Evolutionary conservation across 2,329 filamentous ascomycete genomes (phyloP), one percentile per base, ranked within the genome.

Genomic region (Aphanoascus verrucosus): DNA sequence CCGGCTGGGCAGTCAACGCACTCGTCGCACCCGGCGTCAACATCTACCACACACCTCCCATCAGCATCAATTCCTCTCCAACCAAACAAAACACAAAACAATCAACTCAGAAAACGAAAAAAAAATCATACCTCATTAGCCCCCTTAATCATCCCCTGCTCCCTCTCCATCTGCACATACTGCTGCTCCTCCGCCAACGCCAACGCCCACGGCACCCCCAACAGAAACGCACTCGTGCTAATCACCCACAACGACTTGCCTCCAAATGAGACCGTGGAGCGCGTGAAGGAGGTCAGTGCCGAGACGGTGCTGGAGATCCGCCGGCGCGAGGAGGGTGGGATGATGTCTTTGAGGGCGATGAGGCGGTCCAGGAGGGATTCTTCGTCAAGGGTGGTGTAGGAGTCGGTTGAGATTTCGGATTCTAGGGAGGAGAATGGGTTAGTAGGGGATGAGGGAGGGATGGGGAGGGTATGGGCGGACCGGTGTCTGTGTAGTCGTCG

Each of bases 141-240:
- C 65, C 86, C 82, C 80, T 95, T 88, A 71, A 93, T 86, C 88
- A 95, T 93, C 71, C 86, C 84, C 81, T 90, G 89, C 76, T 96
- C 91, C 72, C 89, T 83, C 82, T 98, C 93, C 88, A 96, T 94
- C 77, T 95, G 91, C 60, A 91, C 78, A 69, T 94, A 83, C 77
- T 95, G 88, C 78, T 96, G 89, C 77, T 98, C 93, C 77, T 98
- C 93, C 59, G 86, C 84, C 68, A 89, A 91, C 55, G 89, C 91
- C 62, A 98, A 77, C 55, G 89, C 90, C 78, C 89, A 97, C 53
- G 93, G 93, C 49, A 97, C 88, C 63, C 89, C 90, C 59, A 97
- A 74, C 67, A 98, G 76, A 66, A 98, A 80, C 56, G 88, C 88
- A 57, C 85, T 90, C 59, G 90, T 95, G 72, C 84, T 88, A 55